Percentiles rank a stretch among this genome's conserved stretches.
Conservation (phyloP, 2,329 filamentous ascomycete species). For the Trichophaea hybrida region DNA sequence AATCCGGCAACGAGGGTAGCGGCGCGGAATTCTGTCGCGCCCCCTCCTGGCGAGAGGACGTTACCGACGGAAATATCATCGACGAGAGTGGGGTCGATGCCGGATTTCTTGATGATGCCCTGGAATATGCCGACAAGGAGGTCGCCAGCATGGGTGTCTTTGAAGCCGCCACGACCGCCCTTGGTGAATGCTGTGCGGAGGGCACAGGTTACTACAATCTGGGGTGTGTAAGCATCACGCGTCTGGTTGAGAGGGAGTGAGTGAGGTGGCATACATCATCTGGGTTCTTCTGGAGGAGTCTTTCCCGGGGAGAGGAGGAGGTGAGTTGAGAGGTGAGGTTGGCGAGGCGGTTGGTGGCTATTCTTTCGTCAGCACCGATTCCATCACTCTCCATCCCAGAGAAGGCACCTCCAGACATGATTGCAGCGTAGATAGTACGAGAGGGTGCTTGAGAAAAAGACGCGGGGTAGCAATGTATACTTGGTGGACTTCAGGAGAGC, state of each 20-base stretch:
- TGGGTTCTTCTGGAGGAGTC: constrained; percentile 49
- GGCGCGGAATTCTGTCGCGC: constrained; percentile 91
- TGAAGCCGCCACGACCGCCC: constrained; percentile 86
- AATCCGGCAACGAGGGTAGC: constrained; percentile 84
- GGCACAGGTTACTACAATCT: constrained; percentile 82
- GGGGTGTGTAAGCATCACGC: constrained; percentile 5
- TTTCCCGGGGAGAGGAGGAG: constrained; percentile 37
- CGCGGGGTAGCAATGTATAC: neutral
- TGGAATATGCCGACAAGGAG: constrained; percentile 72
- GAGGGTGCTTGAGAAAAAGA: neutral
- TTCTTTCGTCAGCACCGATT: constrained; percentile 14
- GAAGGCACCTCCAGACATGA: constrained; percentile 1
- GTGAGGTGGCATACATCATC: constrained; percentile 43
- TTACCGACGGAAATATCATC: constrained; percentile 87
- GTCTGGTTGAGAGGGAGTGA: neutral
- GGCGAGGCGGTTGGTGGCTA: constrained; percentile 24
- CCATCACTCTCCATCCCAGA: constrained; percentile 15
- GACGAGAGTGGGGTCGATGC: constrained; percentile 70
- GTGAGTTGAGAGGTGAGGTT: constrained; percentile 25
- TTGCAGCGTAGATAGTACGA: neutral
- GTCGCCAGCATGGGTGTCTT: constrained; percentile 80
- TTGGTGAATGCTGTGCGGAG: constrained; percentile 87
- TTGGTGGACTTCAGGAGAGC: neutral
- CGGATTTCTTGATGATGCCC: constrained; percentile 64
- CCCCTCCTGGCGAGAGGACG: constrained; percentile 82